These are phyloP conservation scores for Echinochloa phyllopogon DNA, from an alignment of 176 grass and related monocot genomes.

Conservation along the genomic window DNA sequence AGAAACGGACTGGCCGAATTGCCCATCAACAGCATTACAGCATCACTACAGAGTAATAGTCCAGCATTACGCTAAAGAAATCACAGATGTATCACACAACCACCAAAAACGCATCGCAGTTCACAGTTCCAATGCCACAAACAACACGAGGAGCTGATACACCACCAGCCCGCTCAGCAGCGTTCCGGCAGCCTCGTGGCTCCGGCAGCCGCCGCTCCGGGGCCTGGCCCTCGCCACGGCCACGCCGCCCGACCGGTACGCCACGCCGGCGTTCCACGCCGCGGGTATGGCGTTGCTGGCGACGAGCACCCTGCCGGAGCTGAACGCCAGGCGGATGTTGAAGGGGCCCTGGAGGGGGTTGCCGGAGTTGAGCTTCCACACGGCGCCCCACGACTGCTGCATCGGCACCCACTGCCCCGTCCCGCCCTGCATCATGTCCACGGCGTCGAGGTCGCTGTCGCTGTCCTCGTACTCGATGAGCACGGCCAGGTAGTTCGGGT, in stretches of 20 bases:
- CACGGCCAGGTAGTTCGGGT: conserved; percentile 82
- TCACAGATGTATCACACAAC: neutral
- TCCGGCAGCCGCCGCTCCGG: neutral
- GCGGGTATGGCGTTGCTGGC: conserved; percentile 53
- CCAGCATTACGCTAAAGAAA: too few relatives aligned
- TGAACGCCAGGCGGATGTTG: conserved; percentile 52
- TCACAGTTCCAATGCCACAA: conserved; percentile 6
- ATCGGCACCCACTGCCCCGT: conserved; percentile 43
- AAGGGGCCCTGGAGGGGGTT: conserved; percentile 51
- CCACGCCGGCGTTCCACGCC: conserved; percentile 47
- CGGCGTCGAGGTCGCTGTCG: conserved; percentile 66
- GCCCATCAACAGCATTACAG: too few relatives aligned
- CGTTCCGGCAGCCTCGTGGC: neutral
- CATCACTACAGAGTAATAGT: too few relatives aligned
- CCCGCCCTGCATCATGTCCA: conserved; percentile 46
- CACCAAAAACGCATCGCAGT: neutral
- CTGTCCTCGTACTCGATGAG: conserved; percentile 72
- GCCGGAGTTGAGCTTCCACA: conserved; percentile 61
- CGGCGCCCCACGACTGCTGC: conserved; percentile 70
- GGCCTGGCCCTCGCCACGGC: conserved; percentile 23
- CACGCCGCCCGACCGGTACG: conserved; percentile 50
- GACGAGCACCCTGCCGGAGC: conserved; percentile 50
- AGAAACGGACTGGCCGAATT: too few relatives aligned
- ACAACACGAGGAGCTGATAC: conserved; percentile 23
- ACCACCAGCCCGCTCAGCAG: neutral